Evolutionary conservation across 495 filamentous ascomycete genomes (phyloP).

Genomic region (Xylaria venustula): DNA sequence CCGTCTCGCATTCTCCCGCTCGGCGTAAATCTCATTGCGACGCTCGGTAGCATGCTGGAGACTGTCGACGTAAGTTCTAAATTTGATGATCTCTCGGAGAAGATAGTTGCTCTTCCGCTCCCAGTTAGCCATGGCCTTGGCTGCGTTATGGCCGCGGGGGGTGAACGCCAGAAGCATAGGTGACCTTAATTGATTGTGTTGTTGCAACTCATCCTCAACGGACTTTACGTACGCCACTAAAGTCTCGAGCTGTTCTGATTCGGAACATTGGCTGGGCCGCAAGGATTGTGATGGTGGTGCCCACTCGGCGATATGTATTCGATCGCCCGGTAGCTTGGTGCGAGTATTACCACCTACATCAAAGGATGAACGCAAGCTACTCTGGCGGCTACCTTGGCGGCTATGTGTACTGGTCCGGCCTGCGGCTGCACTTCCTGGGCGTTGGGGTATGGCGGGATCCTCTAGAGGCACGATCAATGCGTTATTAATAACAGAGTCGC

Average conservation of each 20-base stretch:
- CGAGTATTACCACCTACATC: slow-evolving; percentile 57
- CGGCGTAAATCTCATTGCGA: slow-evolving; percentile 46
- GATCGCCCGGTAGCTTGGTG: slow-evolving; percentile 75
- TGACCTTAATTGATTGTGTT: slow-evolving; percentile 80
- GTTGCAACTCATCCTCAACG: slow-evolving; percentile 80
- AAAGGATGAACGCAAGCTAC: slow-evolving; percentile 42
- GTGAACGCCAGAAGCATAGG: slow-evolving; percentile 90
- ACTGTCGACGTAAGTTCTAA: slow-evolving; percentile 87
- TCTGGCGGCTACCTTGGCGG: slow-evolving; percentile 32
- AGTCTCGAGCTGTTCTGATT: slow-evolving; percentile 76
- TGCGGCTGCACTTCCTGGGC: slow-evolving; percentile 43
- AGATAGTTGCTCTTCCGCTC: slow-evolving; percentile 91
- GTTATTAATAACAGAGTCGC: slow-evolving; percentile 80
- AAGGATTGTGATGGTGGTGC: slow-evolving; percentile 88
- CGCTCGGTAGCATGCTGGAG: slow-evolving; percentile 49
- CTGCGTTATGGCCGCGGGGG: slow-evolving; percentile 75
- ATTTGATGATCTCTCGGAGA: slow-evolving; percentile 94
- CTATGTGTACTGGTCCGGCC: slow-evolving; percentile 42
- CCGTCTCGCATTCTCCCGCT: slow-evolving; percentile 43
- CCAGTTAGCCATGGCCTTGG: slow-evolving; percentile 91
- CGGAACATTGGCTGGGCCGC: slow-evolving; percentile 72
- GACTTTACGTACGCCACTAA: slow-evolving; percentile 77
- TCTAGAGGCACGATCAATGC: slow-evolving; percentile 59
- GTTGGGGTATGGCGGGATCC: slow-evolving; percentile 30
- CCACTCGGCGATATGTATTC: slow-evolving; percentile 86